A percentile compares a stretch with the other conserved stretches of the same genome.
phyloP scores from a whole-genome alignment of 2,329 filamentous ascomycete genomes.

The Alternaria angustiovoidea region DNA sequence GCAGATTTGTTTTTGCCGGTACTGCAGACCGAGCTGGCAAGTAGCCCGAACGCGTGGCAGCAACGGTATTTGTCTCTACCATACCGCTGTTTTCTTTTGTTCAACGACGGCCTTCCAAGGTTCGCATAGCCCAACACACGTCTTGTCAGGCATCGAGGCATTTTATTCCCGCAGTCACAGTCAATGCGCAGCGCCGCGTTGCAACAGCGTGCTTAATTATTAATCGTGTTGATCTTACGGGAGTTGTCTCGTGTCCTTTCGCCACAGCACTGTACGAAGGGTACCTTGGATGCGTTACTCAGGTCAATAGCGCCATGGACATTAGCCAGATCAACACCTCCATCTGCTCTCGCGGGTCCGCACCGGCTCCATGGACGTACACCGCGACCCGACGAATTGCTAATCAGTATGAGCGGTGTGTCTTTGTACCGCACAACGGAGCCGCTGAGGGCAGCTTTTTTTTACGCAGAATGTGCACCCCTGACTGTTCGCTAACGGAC shows the following conservation, averaged over 20 bases:
- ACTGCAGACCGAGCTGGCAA: conserved; percentile 1
- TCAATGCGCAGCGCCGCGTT: conserved; percentile 21
- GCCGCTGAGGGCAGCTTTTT: conserved; percentile 10
- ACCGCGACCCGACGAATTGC: conserved; percentile 5
- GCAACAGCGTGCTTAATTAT: conserved; percentile 22
- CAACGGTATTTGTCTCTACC: not conserved
- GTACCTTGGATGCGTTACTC: conserved; percentile 6
- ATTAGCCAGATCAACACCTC: conserved; percentile 11
- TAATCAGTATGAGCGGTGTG: conserved; percentile 15
- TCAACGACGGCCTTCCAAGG: not conserved
- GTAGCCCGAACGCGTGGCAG: not conserved
- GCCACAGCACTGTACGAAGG: conserved; percentile 1
- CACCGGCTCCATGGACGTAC: conserved; percentile 9
- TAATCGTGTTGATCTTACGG: conserved; percentile 27
- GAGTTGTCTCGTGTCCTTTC: conserved; percentile 10
- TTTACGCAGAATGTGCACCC: conserved; percentile 10
- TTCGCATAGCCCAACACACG: not conserved
- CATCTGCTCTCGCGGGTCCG: conserved; percentile 16
- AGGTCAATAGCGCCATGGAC: conserved; percentile 10
- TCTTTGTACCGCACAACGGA: conserved; percentile 8
- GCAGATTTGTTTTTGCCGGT: conserved; percentile 9
- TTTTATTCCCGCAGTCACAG: conserved; percentile 21
- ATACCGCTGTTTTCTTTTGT: conserved; percentile 3
- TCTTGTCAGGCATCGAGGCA: conserved; percentile 25
- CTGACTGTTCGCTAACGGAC: conserved; percentile 14